Conservation (phyloP, 2,329 filamentous ascomycete species). For the Neonectria faginata region DNA sequence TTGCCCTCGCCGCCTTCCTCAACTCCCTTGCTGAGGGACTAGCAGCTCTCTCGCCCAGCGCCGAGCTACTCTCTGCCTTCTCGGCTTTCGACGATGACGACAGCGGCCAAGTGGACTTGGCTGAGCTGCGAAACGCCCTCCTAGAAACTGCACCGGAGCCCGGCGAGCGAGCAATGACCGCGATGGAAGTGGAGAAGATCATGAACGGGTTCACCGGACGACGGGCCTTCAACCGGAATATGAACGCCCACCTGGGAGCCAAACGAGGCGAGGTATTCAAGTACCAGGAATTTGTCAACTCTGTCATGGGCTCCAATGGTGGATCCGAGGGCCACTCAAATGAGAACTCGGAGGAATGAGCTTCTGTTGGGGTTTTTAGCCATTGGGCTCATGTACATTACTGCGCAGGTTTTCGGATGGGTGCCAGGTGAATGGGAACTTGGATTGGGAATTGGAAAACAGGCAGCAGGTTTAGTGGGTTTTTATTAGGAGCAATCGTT, state of each 20-base stretch:
- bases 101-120: conserved; percentile 89
- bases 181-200: conserved; percentile 86
- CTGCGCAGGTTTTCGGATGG: conserved; percentile 6
- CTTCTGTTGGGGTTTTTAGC: not conserved
- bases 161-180: conserved; percentile 73
- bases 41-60: conserved; percentile 77
- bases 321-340: conserved; percentile 50
- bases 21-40: conserved; percentile 83
- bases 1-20: conserved; percentile 87
- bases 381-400: conserved; percentile 18
- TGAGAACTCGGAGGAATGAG: conserved; percentile 43
- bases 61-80: conserved; percentile 89
- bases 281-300: conserved; percentile 91
- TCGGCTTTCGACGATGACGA: conserved; percentile 97
- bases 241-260: conserved; percentile 61
- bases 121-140: conserved; percentile 84
- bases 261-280: conserved; percentile 89
- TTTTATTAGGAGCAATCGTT: conserved; percentile 10
- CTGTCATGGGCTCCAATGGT: conserved; percentile 68
- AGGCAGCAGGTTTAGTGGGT: conserved; percentile 14
- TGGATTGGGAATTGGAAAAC: not conserved
- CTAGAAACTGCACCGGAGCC: conserved; percentile 84
- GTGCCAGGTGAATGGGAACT: conserved; percentile 4
- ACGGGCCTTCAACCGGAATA: conserved; percentile 80
- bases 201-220: conserved; percentile 87